Evolutionary conservation across 1,139 yeast genomes (phyloP), one percentile per base, ranked within the genome.

Genomic region (Taiozyma onychis): DNA sequence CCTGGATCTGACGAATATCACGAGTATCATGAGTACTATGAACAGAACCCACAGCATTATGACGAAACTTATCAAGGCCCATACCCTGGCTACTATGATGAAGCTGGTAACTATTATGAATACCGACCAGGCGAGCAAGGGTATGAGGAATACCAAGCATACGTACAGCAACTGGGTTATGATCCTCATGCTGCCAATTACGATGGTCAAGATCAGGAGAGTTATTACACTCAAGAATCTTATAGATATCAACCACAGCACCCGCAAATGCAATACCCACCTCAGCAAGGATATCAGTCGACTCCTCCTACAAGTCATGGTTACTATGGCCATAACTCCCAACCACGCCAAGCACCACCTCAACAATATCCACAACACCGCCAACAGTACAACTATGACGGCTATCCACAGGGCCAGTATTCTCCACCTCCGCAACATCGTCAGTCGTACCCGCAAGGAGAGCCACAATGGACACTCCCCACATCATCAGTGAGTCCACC

Each of bases 381-480:
- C 4, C 41, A 27, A 16, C 39, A 21, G 9, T n/a, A n/a, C 35
- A 32, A 18, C 10, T 28, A 26, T 43, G 26, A n/a, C 8, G 18
- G 35, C 35, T 13, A 32, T 10, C 35, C 14, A 32, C 35, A 32
- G 35, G 14, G 35, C 18, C 35, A 16, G 34, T 32, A 37, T 35
- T 11, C 43, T 32, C 44, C 48, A 16, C 44, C 47, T 45, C 46
- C 46, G 11, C 44, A 27, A 28, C 42, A 41, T 11, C 42, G 37
- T 8, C 43, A 35, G 18, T 22, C 41, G 13, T 13, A 41, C 18
- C 27, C 35, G 11, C 42, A 13, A 16, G 41, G 26, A 8, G 26
- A 21, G n/a, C 32, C 27, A 16, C 41, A 16, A 44, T 22, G 16
- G 26, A 13, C 35, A 8, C 30, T 26, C 3, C 26, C 41, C 14